These are phyloP conservation scores for Aspergillus sp. DNA, from an alignment of 2,329 filamentous ascomycete species.

Conservation along the genomic window DNA sequence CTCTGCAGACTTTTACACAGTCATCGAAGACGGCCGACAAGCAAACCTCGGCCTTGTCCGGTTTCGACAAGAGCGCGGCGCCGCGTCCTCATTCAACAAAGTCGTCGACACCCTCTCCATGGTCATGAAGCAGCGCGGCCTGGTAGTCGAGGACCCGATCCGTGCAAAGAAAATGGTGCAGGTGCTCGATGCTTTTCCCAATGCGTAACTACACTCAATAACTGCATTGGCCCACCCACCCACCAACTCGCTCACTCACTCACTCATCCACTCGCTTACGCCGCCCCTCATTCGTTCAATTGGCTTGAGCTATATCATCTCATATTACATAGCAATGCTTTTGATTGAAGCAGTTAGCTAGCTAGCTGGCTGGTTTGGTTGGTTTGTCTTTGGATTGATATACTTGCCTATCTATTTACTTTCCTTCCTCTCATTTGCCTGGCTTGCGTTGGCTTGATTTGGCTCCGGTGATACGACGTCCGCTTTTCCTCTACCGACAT, in stretches of 20 bases:
- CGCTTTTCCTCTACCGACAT: too few relatives aligned
- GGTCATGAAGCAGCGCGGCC: constrained; percentile 63
- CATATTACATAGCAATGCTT: too few relatives aligned
- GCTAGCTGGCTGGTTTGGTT: too few relatives aligned
- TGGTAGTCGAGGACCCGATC: constrained; percentile 67
- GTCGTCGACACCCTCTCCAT: constrained; percentile 75
- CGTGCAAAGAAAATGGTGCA: constrained; percentile 68
- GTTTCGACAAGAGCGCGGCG: constrained; percentile 88
- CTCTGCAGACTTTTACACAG: constrained; percentile 81
- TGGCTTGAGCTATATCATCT: too few relatives aligned
- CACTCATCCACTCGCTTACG: neutral
- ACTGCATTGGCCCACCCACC: neutral
- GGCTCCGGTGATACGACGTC: too few relatives aligned
- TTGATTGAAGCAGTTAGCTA: too few relatives aligned
- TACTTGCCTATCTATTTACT: too few relatives aligned
- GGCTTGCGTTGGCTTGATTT: too few relatives aligned
- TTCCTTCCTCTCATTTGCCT: too few relatives aligned
- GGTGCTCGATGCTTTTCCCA: constrained; percentile 32
- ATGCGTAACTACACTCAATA: neutral
- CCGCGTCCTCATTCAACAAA: constrained; percentile 82
- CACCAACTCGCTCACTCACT: too few relatives aligned
- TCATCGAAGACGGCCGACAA: constrained; percentile 79
- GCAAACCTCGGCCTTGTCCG: constrained; percentile 76
- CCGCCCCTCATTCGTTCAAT: neutral
- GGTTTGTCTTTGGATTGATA: too few relatives aligned